These are phyloP conservation scores for Bifiguratus adelaidae DNA, from an alignment of 192 early-diverging fungal species.

Conservation along the genomic window DNA sequence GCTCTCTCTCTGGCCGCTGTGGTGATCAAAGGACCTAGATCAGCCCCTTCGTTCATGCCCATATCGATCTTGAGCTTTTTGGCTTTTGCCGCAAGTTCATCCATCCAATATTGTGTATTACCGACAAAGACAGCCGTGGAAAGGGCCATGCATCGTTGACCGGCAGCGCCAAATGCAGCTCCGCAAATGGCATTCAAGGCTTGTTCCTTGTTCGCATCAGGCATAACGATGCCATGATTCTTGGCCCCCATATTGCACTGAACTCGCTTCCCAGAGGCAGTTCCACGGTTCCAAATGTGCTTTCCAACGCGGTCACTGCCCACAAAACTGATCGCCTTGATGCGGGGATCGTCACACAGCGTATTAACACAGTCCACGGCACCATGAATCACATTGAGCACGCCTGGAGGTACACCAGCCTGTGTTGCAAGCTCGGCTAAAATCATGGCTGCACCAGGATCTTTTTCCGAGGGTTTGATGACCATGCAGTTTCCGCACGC, in stretches of 20 bases:
- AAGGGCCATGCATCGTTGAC: slow-evolving; percentile 97
- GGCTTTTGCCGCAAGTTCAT: slow-evolving; percentile 83
- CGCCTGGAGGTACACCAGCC: slow-evolving; percentile 83
- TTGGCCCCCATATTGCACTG: slow-evolving; percentile 96
- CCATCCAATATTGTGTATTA: slow-evolving; percentile 68
- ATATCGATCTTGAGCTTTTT: slow-evolving; percentile 67
- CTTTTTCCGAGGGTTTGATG: slow-evolving; percentile 90
- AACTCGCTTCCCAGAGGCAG: slow-evolving; percentile 86
- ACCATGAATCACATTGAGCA: slow-evolving; percentile 91
- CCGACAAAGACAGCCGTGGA: slow-evolving; percentile 90
- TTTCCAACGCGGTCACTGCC: slow-evolving; percentile 82
- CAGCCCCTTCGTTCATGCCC: slow-evolving; percentile 77
- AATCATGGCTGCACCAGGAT: slow-evolving; percentile 90
- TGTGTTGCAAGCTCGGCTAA: slow-evolving; percentile 79
- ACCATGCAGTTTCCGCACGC: slow-evolving; percentile 85
- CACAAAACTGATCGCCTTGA: slow-evolving; percentile 92
- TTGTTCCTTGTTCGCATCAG: slow-evolving; percentile 92
- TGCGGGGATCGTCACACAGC: slow-evolving; percentile 70
- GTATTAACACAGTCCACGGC: slow-evolving; percentile 80
- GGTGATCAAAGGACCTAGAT: slow-evolving; percentile 87
- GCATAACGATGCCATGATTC: slow-evolving; percentile 93
- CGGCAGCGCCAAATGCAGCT: slow-evolving; percentile 97
- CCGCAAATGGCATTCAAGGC: slow-evolving; percentile 84
- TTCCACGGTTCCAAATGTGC: slow-evolving; percentile 80
- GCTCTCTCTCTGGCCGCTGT: slow-evolving; percentile 66